These are phyloP conservation scores for Alternaria viburni DNA, from an alignment of 2,329 filamentous ascomycete genomes.

Conservation along the genomic window DNA sequence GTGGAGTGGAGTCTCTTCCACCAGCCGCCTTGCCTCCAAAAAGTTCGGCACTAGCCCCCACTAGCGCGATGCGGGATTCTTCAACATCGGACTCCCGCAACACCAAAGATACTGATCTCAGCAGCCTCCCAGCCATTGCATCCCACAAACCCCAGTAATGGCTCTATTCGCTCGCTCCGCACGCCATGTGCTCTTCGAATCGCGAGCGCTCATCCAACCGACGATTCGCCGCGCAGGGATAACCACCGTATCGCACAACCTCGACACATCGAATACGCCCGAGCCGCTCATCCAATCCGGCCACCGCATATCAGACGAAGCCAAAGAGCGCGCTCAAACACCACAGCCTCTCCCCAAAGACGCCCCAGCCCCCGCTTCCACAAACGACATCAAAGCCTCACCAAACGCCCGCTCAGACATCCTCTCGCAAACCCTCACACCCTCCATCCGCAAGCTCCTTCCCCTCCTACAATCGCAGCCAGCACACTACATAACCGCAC, in stretches of 20 bases:
- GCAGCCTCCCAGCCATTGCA: conserved; percentile 23
- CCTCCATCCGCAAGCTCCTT: conserved; percentile 67
- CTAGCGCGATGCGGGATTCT: conserved; percentile 26
- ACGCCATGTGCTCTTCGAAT: conserved; percentile 68
- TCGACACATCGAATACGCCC: conserved; percentile 46
- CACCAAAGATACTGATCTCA: conserved; percentile 9
- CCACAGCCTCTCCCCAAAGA: conserved; percentile 22
- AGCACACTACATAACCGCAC: conserved; percentile 77
- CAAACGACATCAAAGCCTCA: conserved; percentile 23
- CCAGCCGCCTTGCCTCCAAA: conserved; percentile 29
- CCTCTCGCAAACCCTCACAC: conserved; percentile 53
- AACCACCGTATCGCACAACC: conserved; percentile 50
- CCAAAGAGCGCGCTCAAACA: conserved; percentile 28
- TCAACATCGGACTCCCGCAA: conserved; percentile 25
- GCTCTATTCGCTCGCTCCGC: conserved; percentile 60
- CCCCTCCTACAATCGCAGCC: conserved; percentile 76
- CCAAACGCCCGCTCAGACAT: conserved; percentile 32
- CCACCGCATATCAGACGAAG: conserved; percentile 37
- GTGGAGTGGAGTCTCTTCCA: conserved; percentile 13
- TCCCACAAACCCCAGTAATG: conserved; percentile 21
- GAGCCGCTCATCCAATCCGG: conserved; percentile 58
- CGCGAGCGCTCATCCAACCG: conserved; percentile 59
- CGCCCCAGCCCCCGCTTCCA: conserved; percentile 15
- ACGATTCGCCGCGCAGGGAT: conserved; percentile 58
- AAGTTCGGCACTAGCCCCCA: conserved; percentile 24